Evolutionary conservation across 2,329 filamentous ascomycete species (phyloP).

Genomic region (Sclerotiophoma versabilis): DNA sequence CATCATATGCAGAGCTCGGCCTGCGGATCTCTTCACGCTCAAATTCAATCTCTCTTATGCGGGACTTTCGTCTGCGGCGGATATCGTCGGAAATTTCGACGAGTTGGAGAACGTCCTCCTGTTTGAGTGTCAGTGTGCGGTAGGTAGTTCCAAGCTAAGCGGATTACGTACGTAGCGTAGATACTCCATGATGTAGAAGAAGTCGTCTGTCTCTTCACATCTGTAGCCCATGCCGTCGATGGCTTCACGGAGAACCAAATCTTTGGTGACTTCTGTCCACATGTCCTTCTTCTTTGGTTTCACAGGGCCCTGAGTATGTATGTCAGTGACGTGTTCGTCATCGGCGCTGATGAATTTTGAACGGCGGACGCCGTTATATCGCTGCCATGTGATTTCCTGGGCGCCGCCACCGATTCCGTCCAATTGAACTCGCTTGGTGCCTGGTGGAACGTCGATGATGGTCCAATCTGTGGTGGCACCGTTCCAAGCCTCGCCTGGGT

Average conservation of each 20-base stretch:
- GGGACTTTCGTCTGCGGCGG: slow-evolving; percentile 67
- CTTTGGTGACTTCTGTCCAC: slow-evolving; percentile 98
- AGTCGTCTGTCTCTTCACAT: slow-evolving; percentile 87
- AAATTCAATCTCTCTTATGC: slow-evolving; percentile 67
- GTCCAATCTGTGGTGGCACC: slow-evolving; percentile 80
- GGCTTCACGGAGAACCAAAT: slow-evolving; percentile 84
- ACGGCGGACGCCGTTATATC: slow-evolving; percentile 78
- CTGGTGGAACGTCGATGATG: slow-evolving; percentile 83
- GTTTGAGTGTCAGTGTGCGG: slow-evolving; percentile 21
- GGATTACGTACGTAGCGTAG: slow-evolving; percentile 76
- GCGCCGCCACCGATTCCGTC: slow-evolving; percentile 77
- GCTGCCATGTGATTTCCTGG: slow-evolving; percentile 79
- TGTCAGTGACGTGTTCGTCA: slow-evolving; percentile 58
- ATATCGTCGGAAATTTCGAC: slow-evolving; percentile 85
- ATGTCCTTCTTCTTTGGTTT: slow-evolving; percentile 61
- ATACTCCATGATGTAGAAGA: slow-evolving; percentile 93
- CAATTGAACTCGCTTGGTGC: slow-evolving; percentile 82
- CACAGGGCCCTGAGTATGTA: slow-evolving; percentile 43
- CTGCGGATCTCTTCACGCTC: slow-evolving; percentile 64
- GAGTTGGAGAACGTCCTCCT: slow-evolving; percentile 88
- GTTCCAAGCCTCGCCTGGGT: slow-evolving; percentile 75
- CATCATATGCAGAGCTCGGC: slow-evolving; percentile 62
- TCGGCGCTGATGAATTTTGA: slow-evolving; percentile 76
- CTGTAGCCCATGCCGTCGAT: slow-evolving; percentile 85
- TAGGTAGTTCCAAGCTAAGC: too few species aligned